phyloP scores from a whole-genome alignment of 352 stramenopile species.

The Thalassiosira oceanica region DNA sequence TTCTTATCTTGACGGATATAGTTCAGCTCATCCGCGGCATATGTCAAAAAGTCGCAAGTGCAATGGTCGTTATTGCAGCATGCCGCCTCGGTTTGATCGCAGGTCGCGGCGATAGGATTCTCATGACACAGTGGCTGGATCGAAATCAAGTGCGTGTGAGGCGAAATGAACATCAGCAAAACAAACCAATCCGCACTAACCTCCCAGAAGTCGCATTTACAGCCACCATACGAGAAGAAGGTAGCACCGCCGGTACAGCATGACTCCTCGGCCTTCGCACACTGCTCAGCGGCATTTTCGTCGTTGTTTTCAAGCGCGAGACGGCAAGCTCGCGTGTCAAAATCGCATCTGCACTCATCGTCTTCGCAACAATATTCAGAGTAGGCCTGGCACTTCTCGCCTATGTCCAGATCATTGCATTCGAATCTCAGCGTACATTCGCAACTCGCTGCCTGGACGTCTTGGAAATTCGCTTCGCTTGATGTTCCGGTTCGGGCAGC shows the following conservation, averaged over 20 bases:
- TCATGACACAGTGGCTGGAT: not conserved
- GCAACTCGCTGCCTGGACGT: no score
- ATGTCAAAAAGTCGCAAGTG: not conserved
- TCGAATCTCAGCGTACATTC: no score
- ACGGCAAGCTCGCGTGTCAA: not conserved
- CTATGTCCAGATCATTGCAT: no score
- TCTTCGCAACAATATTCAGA: conserved; percentile 1
- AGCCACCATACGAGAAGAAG: not conserved
- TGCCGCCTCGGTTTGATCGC: not conserved
- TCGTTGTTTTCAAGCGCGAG: not conserved
- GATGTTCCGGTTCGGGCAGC: no score
- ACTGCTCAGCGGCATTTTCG: not conserved
- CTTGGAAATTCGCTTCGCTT: no score
- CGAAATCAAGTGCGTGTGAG: no score
- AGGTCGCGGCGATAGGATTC: no score
- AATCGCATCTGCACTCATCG: conserved; percentile 1
- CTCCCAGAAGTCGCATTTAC: conserved; percentile 1
- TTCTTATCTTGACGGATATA: not conserved
- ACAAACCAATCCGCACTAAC: no score
- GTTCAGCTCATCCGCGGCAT: conserved; percentile 1
- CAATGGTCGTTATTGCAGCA: conserved; percentile 1
- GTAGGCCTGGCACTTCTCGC: not conserved
- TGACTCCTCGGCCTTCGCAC: not conserved
- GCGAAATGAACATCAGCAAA: no score
- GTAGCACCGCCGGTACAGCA: not conserved